Base-by-base conservation (phyloP, 2,329 filamentous ascomycete species). In the Colletotrichum limetticola region DNA sequence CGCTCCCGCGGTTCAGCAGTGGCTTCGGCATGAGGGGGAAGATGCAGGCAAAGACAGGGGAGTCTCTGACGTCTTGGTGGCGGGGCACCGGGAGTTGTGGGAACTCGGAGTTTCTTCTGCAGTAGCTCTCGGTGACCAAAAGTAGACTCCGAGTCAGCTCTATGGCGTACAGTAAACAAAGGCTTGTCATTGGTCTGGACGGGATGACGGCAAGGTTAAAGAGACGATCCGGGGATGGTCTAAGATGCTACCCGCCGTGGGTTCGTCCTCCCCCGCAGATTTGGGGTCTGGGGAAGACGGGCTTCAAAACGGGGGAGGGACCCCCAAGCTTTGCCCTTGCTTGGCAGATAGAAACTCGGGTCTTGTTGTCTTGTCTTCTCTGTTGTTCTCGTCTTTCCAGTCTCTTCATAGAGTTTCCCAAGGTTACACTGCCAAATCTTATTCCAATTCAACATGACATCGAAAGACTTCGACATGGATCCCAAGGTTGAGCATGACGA, bases 401-500 rank as follows among this genome's bases (percentile, higher is more conserved):
- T n/a, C 11, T 5, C 11, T 22, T 56, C 46, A 2, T 16, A 32
- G 26, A 35, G 46, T 58, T 52, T 53, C 3, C 26, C 56, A 8
- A 12, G 22, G 35, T 42, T 22, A 35, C 32, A 19, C 53, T 37
- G 49, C 12, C 4, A 2, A 16, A 24, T 22, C 52, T 1, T 24
- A 12, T 3, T 4, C 24, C 7, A 49, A 30, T 6, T n/a, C 56
- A 32, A 35, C 24, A 68, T 74, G 68, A 11, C 68, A 19, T 32
- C 52, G 7, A 67, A 66, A 28, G 63, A 72, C n/a, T 30, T 46
- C 24, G 68, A 68, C 4, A 76, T 76, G 66, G 61, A 74, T 52
- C 61, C 66, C 37, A 77, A 79, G 62, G 63, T 52, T 22, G 74
- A 76, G 19, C 71, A 77, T 60, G 72, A 69, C 28, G 75, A 76